Base-by-base conservation (phyloP, 169 alveolate genomes). In the Cryptosporidium viatorum region DNA sequence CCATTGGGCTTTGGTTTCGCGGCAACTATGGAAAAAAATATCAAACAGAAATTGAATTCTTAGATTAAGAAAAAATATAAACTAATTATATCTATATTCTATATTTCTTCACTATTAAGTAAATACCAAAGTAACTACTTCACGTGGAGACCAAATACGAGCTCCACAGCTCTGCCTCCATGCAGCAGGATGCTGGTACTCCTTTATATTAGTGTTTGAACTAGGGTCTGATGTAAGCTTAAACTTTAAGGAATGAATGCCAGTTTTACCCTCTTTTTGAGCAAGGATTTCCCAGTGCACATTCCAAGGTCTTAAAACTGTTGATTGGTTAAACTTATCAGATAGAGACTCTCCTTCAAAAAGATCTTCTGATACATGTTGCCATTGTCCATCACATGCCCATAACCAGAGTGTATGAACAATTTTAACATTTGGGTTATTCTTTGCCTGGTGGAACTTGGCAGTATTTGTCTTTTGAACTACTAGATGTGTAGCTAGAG, bases 381-480 rank as follows among this genome's bases (percentile, higher is more conserved):
- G 94, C 94, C 96, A 91, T 26, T 97, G 94, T 23, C 97, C 97
- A 71, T 94, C 95, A 93, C 98, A 96, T 85, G 95, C 94, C 94
- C 95, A 96, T 69, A 96, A 92, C 98, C 98, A 96, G 55, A 95
- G 91, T 21, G 97, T 94, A 86, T 96, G 98, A 39, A 96, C 98
- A 84, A 94, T 95, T 71, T 92, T 86, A 75, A 92, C 92, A 52
- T 74, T 55, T 33, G 95, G 91, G 58, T 95, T 93, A 59, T 45
- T 80, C 70, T 92, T 94, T 29, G 95, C 94, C 70, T 95, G 93
- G 52, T 93, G 92, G 52, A 94, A 87, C 73, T 96, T 96, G 74
- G 95, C 97, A 14, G 98, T 96, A 85, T 96, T 95, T 89, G 94
- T 94, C 80, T 95, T 95, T 35, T 96, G 97, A 33, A 97, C 97